Evolutionary conservation across 2,329 filamentous ascomycete genomes (phyloP), one percentile per base, ranked within the genome.

Genomic region (Alternaria triticina): DNA sequence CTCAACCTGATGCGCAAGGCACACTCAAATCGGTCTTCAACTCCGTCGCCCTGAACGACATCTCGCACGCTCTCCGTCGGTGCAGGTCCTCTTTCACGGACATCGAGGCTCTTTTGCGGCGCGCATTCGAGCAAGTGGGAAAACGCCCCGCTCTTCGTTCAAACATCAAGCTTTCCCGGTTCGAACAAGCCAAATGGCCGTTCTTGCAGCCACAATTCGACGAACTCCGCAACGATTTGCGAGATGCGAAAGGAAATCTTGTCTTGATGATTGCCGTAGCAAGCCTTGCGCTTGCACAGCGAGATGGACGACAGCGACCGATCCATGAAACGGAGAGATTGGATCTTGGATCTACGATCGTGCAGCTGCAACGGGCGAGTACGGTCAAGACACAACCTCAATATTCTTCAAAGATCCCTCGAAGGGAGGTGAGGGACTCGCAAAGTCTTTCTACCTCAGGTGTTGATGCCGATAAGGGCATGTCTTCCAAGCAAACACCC

Each of bases 131-230:
- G 10, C 27, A 60, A 10, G 20, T 52, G 12, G 49, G 50, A 2
- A 54, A 27, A 6, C 20, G 20, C 9, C 22, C 43, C 4, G 40
- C 12, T 0, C 20, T 28, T 8, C n/a, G 6, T 5, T 45, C 49
- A 2, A 54, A 36, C 2, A 54, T 54, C 6, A 7, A 61, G 43
- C 50, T 66, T 1, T 64, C 61, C 0, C 22, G 25, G 7, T 49
- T 36, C 1, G 61, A 64, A 12, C 54, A 45, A 6, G 64, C 64
- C 1, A 66, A 64, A 59, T 66, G 61, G 64, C 64, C 64, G 2
- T 66, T 66, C 17, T 22, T 66, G 6, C 60, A 64, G 12, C 61
- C 61, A 1, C 54, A 64, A 5, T 64, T 66, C 22, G 30, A 58
- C 30, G 61, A 66, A 4, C 4, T 66, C 9, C 57, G 57, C 10